These are phyloP conservation scores for Spizellomyces sp. DNA, from an alignment of 192 early-diverging fungal species.

Conservation along the genomic window DNA sequence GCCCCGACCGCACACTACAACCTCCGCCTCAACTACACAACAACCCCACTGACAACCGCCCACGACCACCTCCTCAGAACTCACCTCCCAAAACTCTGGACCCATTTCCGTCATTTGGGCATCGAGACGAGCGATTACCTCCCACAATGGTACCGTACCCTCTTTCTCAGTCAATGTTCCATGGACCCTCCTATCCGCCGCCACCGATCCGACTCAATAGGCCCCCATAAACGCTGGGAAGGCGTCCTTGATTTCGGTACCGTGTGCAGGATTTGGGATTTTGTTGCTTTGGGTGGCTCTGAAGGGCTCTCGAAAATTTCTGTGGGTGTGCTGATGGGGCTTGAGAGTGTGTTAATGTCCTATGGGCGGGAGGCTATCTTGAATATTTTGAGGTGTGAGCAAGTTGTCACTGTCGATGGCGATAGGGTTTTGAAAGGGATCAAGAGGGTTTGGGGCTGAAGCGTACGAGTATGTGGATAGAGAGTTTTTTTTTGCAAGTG, in stretches of 20 bases:
- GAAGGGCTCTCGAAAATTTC: conserved; percentile 4
- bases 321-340: conserved; percentile 1
- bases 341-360: neutral
- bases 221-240: conserved; percentile 21
- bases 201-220: neutral
- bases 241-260: conserved; percentile 19
- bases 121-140: neutral
- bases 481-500: no score
- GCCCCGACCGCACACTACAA: conserved; percentile 7
- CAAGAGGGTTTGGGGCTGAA: no score
- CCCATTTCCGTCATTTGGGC: neutral
- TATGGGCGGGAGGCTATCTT: no score
- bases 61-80: neutral
- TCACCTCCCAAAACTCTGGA: conserved; percentile 1
- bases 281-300: conserved; percentile 1
- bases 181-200: conserved; percentile 1
- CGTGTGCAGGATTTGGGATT: conserved; percentile 17
- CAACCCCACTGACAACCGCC: neutral
- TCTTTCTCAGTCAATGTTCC: conserved; percentile 9
- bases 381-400: no score
- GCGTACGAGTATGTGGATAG: no score
- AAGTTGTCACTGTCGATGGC: no score
- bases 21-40: neutral
- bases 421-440: no score
- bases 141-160: conserved; percentile 7